Evolutionary conservation across 1,284 basidiomycete species (phyloP), one percentile per base, ranked within the genome.

Genomic region (Ceratobasidium sp.): DNA sequence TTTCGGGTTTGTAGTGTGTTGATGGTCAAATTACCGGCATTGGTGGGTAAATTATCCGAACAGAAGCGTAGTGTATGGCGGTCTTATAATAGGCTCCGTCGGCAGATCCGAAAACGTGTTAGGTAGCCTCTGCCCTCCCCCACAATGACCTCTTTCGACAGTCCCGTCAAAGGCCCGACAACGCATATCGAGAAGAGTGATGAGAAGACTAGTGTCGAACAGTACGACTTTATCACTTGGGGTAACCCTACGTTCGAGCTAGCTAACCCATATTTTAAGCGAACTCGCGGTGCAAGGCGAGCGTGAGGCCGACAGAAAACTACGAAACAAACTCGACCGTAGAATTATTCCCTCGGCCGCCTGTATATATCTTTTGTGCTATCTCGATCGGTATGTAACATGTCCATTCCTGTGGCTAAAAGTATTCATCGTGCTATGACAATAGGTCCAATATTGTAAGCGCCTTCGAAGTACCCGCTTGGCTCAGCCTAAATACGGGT

Each of bases 311-410:
- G 56, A 71, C 35, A 29, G 38, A 27, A 69, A 53, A 31, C 22
- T 71, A 27, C 57, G 54, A 15, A 32, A 55, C 25, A 72, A 72
- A 35, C 38, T 72, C 20, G 72, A 72, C 38, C 50, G 45, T 20
- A 56, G 60, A 34, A 77, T 78, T 31, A 68, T 78, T 1, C 77
- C 77, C 7, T 56, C 74, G 20, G 72, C 75, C n/a, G 75, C 75
- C 70, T 54, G 77, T 50, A 80, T 80, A 4, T 81, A 80, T 65
- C 72, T 80, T 42, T 73, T 80, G 4, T 78, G 77, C 70, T 80
- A 77, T 47, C 72, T 81, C 35, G 80, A 81, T 68, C 75, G 80
- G 8, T 78, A 25, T 40, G 49, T 29, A 15, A 29, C 47, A 8
- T 31, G 22, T 27, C 5, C 38, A 13, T 8, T 12, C 15, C 20